These are phyloP conservation scores for Crithidia bombi DNA, from an alignment of 208 protist species.

Conservation along the genomic window DNA sequence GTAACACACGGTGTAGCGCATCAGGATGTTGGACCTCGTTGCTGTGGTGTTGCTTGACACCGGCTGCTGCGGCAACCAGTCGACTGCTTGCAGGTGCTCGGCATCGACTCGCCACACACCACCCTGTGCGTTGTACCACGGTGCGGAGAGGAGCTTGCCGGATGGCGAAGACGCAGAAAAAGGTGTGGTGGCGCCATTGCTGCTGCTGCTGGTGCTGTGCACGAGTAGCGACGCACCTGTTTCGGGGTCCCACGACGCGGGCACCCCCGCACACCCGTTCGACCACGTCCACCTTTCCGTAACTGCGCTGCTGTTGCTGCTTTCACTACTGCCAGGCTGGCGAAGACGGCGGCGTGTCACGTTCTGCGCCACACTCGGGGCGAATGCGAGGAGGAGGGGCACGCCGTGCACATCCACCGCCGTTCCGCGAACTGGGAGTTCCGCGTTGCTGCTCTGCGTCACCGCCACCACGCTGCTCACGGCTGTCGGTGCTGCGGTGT, in stretches of 20 bases:
- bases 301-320: not conserved
- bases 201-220: not conserved
- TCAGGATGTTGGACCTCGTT: not conserved
- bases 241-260: slow-evolving; percentile 27
- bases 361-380: slow-evolving; percentile 18
- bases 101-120: slow-evolving; percentile 44
- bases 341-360: slow-evolving; percentile 13
- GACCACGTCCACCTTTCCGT: slow-evolving; percentile 23
- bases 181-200: not conserved
- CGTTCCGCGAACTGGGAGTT: slow-evolving; percentile 45
- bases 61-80: slow-evolving; percentile 14
- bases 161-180: too few species aligned
- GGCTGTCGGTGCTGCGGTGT: not conserved
- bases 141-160: slow-evolving; percentile 29
- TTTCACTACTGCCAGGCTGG: not conserved
- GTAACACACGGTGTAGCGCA: slow-evolving; percentile 53
- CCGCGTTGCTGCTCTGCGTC: slow-evolving; percentile 50
- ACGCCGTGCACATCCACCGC: slow-evolving; percentile 46
- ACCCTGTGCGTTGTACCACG: slow-evolving; percentile 32
- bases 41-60: not conserved
- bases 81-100: slow-evolving; percentile 33
- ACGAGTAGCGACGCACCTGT: slow-evolving; percentile 26
- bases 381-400: slow-evolving; percentile 51
- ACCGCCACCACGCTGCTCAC: slow-evolving; percentile 38
- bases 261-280: slow-evolving; percentile 29